A percentile compares a stretch with the other conserved stretches of the same genome.
phyloP scores from a whole-genome alignment of 495 filamentous ascomycete species.

The Tuber umbilicatum region DNA sequence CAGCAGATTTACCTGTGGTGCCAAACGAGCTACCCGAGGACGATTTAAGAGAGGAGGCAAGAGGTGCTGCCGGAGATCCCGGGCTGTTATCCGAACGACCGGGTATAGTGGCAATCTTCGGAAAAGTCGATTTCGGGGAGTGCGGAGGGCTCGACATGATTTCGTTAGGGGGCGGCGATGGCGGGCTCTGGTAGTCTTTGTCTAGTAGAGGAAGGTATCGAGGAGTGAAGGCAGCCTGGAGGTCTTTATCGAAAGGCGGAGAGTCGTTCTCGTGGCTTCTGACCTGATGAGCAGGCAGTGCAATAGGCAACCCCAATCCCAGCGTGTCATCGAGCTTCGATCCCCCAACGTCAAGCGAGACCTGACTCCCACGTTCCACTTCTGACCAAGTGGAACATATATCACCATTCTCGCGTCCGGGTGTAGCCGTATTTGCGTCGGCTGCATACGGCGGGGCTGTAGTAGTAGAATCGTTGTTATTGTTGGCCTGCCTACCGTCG shows the following conservation, averaged over 20 bases:
- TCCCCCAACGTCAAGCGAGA: constrained; percentile 29
- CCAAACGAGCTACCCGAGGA: constrained; percentile 36
- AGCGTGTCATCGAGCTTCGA: constrained; percentile 30
- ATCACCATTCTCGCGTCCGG: constrained; percentile 10
- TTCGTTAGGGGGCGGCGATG: constrained; percentile 11
- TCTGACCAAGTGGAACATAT: not conserved
- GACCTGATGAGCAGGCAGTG: constrained; percentile 18
- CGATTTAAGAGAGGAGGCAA: constrained; percentile 41
- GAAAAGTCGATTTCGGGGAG: constrained; percentile 18
- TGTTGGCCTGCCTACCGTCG: constrained; percentile 13
- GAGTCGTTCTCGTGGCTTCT: constrained; percentile 22
- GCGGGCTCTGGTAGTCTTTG: constrained; percentile 27
- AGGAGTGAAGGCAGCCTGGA: constrained; percentile 41
- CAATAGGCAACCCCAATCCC: constrained; percentile 19
- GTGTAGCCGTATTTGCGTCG: constrained; percentile 15
- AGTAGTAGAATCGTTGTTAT: constrained; percentile 10
- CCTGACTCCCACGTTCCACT: constrained; percentile 21
- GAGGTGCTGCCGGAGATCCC: constrained; percentile 31
- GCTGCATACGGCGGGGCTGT: constrained; percentile 15
- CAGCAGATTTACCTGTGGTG: constrained; percentile 26
- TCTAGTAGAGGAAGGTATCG: constrained; percentile 39
- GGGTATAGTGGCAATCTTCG: constrained; percentile 27
- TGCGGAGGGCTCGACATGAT: constrained; percentile 9
- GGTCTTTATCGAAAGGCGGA: constrained; percentile 40
- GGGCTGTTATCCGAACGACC: constrained; percentile 17